Base-by-base conservation (phyloP, 805 yeast species). In the Wickerhamiella kurtzmanii region DNA sequence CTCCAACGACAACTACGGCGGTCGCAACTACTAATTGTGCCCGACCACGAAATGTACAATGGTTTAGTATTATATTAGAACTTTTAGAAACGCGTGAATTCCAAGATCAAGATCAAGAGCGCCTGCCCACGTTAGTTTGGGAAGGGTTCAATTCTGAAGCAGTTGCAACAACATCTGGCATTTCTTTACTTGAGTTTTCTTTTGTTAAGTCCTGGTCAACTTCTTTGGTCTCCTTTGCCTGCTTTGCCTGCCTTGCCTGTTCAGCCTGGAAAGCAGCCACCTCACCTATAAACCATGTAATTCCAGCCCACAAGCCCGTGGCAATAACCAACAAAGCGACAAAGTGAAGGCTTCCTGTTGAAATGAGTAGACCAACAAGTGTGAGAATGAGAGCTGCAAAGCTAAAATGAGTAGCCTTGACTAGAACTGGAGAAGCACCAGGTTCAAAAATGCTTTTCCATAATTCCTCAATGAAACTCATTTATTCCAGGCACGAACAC, bases 361-460 rank as follows among this genome's bases (percentile, higher is more conserved):
- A 76, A 43, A 77, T 61, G 53, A 72, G 75, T 66, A 89, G 73
- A 48, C 71, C 66, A 1, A 67, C 50, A 50, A 89, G 69, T 1
- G 83, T 71, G 3, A 74, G 42, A 11, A 78, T 67, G 47, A 92
- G 70, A 9, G 81, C 70, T 0, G 73, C 67, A 58, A 92, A 92
- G 2, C 96, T 82, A 2, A 68, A 72, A 61, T 92, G 96, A 0
- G 96, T 89, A 2, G 97, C 96, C 36, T 72, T 70, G n/a, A 87
- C 71, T 44, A 92, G 71, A 1, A 94, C 86, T 1, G 96, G 96
- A 1, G 92, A 76, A 1, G 95, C 77, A 1, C 98, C 98, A 4
- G 97, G 96, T 16, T 85, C 79, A 64, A 89, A 84, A 22, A 92
- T 76, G 13, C 95, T 83, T 47, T 82, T 80, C 96, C 96, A 88